Evolutionary conservation across 2,329 filamentous ascomycete genomes (phyloP).

Genomic region (Colletotrichum sp.): DNA sequence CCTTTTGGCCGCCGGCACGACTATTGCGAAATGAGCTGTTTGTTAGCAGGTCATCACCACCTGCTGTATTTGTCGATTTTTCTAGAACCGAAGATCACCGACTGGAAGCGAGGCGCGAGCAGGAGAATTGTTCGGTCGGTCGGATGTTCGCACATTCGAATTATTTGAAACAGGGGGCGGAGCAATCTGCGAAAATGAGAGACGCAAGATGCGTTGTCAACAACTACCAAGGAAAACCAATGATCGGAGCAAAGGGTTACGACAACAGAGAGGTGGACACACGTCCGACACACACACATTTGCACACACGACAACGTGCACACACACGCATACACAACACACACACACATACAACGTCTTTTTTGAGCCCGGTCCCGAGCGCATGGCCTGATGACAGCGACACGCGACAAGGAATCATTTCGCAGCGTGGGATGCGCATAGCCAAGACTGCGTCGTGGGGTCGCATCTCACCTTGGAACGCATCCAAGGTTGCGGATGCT

Average conservation of each 20-base stretch:
- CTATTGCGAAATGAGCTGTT: constrained; percentile 3
- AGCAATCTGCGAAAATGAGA: constrained; percentile 12
- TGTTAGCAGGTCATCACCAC: neutral
- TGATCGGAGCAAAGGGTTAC: neutral
- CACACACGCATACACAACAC: neutral
- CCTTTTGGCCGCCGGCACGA: neutral
- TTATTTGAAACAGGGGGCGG: constrained; percentile 4
- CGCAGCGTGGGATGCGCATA: neutral
- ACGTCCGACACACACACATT: constrained; percentile 11
- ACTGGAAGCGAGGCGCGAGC: neutral
- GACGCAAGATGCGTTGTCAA: constrained; percentile 10
- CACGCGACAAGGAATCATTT: neutral
- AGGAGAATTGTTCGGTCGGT: neutral
- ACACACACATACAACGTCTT: neutral
- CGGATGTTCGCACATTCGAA: neutral
- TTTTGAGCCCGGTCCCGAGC: constrained; percentile 1
- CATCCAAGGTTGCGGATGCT: neutral
- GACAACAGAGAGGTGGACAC: neutral
- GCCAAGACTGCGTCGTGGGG: neutral
- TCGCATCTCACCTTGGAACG: constrained; percentile 1
- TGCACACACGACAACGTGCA: neutral
- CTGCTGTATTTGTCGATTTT: constrained; percentile 16
- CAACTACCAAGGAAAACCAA: neutral
- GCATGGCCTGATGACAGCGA: constrained; percentile 6
- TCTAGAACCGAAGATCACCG: neutral